phyloP scores from a whole-genome alignment of 2,329 filamentous ascomycete species.

The Fusarium sulawesiense region DNA sequence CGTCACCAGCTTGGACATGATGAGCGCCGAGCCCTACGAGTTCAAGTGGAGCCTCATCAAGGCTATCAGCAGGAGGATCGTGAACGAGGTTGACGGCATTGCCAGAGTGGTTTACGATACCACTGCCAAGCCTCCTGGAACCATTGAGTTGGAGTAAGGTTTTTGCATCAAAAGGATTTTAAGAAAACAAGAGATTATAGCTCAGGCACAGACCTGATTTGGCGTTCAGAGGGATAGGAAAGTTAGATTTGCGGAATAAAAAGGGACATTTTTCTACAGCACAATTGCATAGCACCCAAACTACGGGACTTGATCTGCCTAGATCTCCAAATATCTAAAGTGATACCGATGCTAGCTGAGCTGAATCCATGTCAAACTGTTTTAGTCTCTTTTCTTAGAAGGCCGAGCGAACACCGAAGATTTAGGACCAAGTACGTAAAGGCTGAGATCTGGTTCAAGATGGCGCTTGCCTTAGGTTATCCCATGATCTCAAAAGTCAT shows the following conservation, averaged over 20 bases:
- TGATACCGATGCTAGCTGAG: not conserved
- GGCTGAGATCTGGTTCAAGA: not conserved
- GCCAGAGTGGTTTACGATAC: conserved; percentile 18
- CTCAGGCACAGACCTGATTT: not conserved
- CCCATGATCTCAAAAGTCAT: not conserved
- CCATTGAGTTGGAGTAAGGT: conserved; percentile 8
- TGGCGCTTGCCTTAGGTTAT: not conserved
- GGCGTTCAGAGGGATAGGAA: conserved; percentile 10
- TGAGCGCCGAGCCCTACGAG: conserved; percentile 70
- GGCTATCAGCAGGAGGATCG: conserved; percentile 20
- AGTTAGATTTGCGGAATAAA: conserved; percentile 10
- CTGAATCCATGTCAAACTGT: not conserved
- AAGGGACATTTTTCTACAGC: not conserved
- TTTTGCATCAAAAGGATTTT: not conserved
- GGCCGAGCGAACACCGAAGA: not conserved
- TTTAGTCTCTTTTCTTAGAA: not conserved
- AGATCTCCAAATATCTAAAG: not conserved
- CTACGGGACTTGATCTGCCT: not conserved
- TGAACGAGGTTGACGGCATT: conserved; percentile 20
- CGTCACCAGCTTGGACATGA: conserved; percentile 63
- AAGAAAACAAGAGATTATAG: not conserved
- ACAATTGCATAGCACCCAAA: too few relatives aligned
- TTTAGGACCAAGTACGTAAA: not conserved
- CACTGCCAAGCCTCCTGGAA: conserved; percentile 11
- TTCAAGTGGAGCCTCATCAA: conserved; percentile 18